Conservation (phyloP, 176 grass and related monocot genomes). For the Eragrostis nindensis region DNA sequence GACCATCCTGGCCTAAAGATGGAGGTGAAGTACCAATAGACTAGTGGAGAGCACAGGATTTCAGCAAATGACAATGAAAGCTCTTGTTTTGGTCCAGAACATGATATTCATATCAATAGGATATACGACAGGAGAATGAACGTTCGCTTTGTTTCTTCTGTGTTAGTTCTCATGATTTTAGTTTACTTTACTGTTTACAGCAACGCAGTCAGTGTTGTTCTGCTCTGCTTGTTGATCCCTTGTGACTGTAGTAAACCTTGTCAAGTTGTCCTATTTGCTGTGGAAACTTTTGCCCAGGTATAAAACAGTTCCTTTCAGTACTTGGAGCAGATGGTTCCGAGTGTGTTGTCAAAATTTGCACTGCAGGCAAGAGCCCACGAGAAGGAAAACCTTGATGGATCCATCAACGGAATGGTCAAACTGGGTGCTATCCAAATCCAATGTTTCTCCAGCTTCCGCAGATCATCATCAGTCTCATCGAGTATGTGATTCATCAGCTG, state of each 20-base stretch:
- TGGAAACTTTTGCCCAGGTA: background rate
- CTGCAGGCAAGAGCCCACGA: too few relatives aligned
- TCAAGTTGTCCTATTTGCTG: background rate
- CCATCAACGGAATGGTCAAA: too few relatives aligned
- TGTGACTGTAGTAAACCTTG: background rate
- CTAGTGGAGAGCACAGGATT: constrained; percentile 9
- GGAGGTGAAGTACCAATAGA: constrained; percentile 73
- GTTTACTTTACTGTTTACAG: background rate
- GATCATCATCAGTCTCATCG: too few relatives aligned
- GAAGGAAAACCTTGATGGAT: too few relatives aligned
- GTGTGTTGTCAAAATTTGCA: background rate
- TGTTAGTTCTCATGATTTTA: constrained; percentile 2
- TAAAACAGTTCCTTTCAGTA: background rate
- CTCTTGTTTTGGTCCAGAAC: constrained; percentile 4
- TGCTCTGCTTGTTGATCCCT: background rate
- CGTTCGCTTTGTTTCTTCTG: background rate
- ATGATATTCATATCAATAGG: background rate
- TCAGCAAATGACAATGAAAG: background rate
- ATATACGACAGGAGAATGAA: background rate
- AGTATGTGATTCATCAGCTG: too few relatives aligned
- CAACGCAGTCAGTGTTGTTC: background rate
- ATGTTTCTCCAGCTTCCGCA: too few relatives aligned
- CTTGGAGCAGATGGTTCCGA: background rate
- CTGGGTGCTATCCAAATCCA: too few relatives aligned
- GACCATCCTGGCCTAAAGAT: constrained; percentile 60